Evolutionary conservation across 768 basidiomycete species (phyloP).

Genomic region (Pleurotus eryngii): DNA sequence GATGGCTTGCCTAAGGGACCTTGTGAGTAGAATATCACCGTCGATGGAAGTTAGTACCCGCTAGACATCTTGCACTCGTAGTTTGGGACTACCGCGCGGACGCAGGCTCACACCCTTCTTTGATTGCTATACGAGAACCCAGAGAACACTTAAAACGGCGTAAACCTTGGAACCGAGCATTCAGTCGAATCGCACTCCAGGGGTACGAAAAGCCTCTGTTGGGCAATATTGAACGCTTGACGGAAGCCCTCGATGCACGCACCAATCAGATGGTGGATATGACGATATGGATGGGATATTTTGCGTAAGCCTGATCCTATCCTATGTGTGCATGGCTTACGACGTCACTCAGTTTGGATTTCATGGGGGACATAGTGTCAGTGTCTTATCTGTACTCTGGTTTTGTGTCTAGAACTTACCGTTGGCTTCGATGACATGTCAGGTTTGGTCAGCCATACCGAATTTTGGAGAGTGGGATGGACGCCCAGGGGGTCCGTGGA

Average conservation of each 20-base stretch:
- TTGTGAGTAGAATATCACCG: conserved; percentile 30
- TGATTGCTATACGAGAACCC: conserved; percentile 33
- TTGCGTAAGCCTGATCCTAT: conserved; percentile 17
- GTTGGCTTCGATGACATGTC: neutral
- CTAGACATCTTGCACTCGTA: conserved; percentile 14
- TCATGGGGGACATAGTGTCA: conserved; percentile 38
- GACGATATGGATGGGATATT: conserved; percentile 26
- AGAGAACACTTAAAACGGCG: conserved; percentile 42
- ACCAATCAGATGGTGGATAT: conserved; percentile 18
- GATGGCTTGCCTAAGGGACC: conserved; percentile 55
- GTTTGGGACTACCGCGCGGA: conserved; percentile 54
- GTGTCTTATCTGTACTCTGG: neutral
- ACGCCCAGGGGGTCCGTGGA: neutral
- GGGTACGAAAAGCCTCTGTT: conserved; percentile 35
- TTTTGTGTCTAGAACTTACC: neutral
- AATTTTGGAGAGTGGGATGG: conserved; percentile 1
- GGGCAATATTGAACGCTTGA: conserved; percentile 22
- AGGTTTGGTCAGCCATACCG: conserved; percentile 6
- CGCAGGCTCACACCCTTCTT: conserved; percentile 29
- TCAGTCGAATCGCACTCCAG: conserved; percentile 42
- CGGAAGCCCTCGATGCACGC: conserved; percentile 17
- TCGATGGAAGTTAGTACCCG: neutral
- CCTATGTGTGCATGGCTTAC: no score
- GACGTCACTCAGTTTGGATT: conserved; percentile 25
- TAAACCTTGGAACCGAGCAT: conserved; percentile 47